Percentiles rank a stretch among this genome's conserved stretches.
Conservation (phyloP, 2,329 filamentous ascomycete species). For the Xylaria hypoxylon region DNA sequence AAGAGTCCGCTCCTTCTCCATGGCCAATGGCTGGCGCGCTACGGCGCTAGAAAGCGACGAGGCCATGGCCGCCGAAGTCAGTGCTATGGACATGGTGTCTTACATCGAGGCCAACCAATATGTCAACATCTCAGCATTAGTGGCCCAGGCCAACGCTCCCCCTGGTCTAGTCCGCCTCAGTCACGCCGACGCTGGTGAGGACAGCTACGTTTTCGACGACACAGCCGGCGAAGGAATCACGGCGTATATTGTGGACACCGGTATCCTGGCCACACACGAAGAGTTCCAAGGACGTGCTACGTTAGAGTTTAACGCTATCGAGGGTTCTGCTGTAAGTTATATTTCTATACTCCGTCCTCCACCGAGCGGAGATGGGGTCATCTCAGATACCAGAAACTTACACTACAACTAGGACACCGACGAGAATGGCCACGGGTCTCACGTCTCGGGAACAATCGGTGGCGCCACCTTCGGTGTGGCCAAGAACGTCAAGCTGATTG, state of each 20-base stretch:
- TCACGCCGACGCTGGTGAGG: conserved; percentile 51
- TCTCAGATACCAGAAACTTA: conserved; percentile 34
- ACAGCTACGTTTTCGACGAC: conserved; percentile 64
- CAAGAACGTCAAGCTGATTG: conserved; percentile 66
- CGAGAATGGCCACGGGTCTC: conserved; percentile 72
- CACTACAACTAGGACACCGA: conserved; percentile 59
- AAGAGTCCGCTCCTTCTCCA: conserved; percentile 58
- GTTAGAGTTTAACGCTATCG: conserved; percentile 65
- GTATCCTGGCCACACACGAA: conserved; percentile 66
- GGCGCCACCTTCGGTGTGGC: conserved; percentile 72
- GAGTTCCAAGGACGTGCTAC: conserved; percentile 68
- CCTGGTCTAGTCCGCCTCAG: conserved; percentile 67
- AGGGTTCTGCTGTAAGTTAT: conserved; percentile 56
- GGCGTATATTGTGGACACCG: conserved; percentile 74
- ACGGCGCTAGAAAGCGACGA: conserved; percentile 66
- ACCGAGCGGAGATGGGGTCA: not conserved
- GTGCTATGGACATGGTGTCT: conserved; percentile 60
- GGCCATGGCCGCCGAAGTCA: conserved; percentile 62
- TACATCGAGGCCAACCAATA: conserved; percentile 66
- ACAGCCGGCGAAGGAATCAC: conserved; percentile 67
- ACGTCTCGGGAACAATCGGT: conserved; percentile 72
- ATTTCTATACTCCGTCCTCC: not conserved
- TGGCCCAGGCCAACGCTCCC: conserved; percentile 65
- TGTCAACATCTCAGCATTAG: conserved; percentile 58
- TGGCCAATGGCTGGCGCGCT: conserved; percentile 62